Conservation (phyloP, 768 basidiomycete species). For the Pleurotus tuoliensis region DNA sequence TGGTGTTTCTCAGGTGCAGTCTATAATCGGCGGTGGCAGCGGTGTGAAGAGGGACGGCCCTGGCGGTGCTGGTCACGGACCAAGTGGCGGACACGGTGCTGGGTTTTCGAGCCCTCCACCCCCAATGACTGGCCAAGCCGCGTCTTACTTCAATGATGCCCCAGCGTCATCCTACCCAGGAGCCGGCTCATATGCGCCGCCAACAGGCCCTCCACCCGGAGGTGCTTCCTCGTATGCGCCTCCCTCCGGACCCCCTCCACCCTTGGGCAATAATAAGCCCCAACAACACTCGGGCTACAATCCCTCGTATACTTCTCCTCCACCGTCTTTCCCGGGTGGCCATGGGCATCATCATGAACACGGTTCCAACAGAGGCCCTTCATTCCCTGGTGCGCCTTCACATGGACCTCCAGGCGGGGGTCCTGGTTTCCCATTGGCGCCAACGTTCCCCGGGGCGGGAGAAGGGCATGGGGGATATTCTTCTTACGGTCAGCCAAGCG, state of each 20-base stretch:
- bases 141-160: slow-evolving; percentile 25
- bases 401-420: slow-evolving; percentile 6
- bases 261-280: not conserved
- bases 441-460: slow-evolving; percentile 9
- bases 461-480: slow-evolving; percentile 1
- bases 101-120: slow-evolving; percentile 6
- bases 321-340: slow-evolving; percentile 26
- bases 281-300: slow-evolving; percentile 5
- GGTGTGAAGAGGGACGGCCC: slow-evolving; percentile 23
- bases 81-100: not conserved
- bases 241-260: slow-evolving; percentile 1
- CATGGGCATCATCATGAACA: slow-evolving; percentile 17
- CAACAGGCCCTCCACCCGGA: slow-evolving; percentile 11
- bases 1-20: slow-evolving; percentile 40
- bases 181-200: slow-evolving; percentile 12
- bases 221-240: not conserved
- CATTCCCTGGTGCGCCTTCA: slow-evolving; percentile 23
- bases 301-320: slow-evolving; percentile 10
- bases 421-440: slow-evolving; percentile 6
- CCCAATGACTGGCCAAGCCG: slow-evolving; percentile 23
- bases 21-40: slow-evolving; percentile 24
- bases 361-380: slow-evolving; percentile 15
- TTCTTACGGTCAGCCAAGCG: slow-evolving; percentile 13
- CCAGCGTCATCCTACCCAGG: slow-evolving; percentile 7
- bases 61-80: slow-evolving; percentile 15